Percentiles rank a stretch among this genome's conserved stretches.
Evolutionary conservation across 768 basidiomycete species (phyloP).

Genomic region (Lyophyllum semitale): DNA sequence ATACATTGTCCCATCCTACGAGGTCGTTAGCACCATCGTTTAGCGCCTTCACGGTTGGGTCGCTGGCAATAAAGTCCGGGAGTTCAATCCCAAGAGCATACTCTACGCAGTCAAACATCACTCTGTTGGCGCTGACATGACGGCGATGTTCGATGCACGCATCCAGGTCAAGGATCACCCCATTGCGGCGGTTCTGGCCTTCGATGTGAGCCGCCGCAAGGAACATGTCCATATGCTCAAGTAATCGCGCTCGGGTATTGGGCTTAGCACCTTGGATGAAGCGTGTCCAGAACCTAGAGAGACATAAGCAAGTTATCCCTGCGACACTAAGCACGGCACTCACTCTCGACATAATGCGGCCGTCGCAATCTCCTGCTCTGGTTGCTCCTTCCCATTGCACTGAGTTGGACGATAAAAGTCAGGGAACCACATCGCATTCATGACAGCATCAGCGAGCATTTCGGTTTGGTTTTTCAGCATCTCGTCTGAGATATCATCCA

Average conservation of each 20-base stretch:
- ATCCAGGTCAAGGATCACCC: not conserved
- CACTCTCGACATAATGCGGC: not conserved
- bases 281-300: not conserved
- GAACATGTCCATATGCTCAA: not conserved
- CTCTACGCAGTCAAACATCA: not conserved
- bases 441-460: too few species aligned
- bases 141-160: not conserved
- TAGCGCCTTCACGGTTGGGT: not conserved
- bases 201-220: not conserved
- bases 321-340: not conserved
- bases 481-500: too few species aligned
- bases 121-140: not conserved
- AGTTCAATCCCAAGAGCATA: not conserved
- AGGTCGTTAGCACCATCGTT: not conserved
- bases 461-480: too few species aligned
- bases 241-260: not conserved
- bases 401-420: too few species aligned
- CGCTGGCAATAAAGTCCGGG: not conserved
- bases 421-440: too few species aligned
- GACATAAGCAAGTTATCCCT: not conserved
- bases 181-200: not conserved
- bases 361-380: too few species aligned
- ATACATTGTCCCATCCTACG: not conserved
- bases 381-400: too few species aligned
- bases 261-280: not conserved